Percentiles rank a stretch among this genome's conserved stretches.
These are phyloP conservation scores for Nemania sp. DNA, from an alignment of 2,329 filamentous ascomycete species.

Conservation along the genomic window DNA sequence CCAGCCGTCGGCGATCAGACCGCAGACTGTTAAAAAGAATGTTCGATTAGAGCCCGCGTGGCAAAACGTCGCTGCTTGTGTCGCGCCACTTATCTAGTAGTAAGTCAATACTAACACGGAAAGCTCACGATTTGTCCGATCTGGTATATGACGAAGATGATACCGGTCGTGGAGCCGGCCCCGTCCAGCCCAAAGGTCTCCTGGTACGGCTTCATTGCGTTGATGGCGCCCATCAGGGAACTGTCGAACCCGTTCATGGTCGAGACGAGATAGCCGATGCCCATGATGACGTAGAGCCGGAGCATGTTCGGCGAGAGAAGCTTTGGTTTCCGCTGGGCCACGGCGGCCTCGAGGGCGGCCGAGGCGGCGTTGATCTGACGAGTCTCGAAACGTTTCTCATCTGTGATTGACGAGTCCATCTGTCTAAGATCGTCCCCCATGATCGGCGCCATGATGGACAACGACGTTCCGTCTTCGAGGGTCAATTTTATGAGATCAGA, in stretches of 20 bases:
- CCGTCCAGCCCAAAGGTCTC: conserved; percentile 53
- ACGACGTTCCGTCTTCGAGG: neutral
- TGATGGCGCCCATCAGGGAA: conserved; percentile 57
- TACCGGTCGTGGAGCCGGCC: conserved; percentile 52
- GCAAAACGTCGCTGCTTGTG: neutral
- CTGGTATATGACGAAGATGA: conserved; percentile 55
- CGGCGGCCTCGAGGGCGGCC: conserved; percentile 42
- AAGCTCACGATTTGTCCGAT: conserved; percentile 56
- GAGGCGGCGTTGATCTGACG: conserved; percentile 45
- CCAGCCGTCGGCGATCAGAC: conserved; percentile 54
- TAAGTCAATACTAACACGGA: conserved; percentile 47
- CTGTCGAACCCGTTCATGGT: conserved; percentile 64
- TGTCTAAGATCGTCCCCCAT: conserved; percentile 27
- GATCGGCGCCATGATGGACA: conserved; percentile 21
- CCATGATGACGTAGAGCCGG: conserved; percentile 46
- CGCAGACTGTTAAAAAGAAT: conserved; percentile 46
- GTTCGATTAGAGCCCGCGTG: neutral
- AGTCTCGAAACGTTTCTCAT: conserved; percentile 36
- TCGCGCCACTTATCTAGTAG: no score
- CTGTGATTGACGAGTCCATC: conserved; percentile 26
- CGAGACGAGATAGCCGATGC: conserved; percentile 48
- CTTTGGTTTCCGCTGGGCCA: conserved; percentile 43
- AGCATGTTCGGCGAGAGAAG: conserved; percentile 43
- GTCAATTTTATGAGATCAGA: neutral
- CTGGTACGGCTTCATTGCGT: conserved; percentile 57